Conservation (phyloP, 2,329 filamentous ascomycete species). For the Biscogniauxia mediterranea region DNA sequence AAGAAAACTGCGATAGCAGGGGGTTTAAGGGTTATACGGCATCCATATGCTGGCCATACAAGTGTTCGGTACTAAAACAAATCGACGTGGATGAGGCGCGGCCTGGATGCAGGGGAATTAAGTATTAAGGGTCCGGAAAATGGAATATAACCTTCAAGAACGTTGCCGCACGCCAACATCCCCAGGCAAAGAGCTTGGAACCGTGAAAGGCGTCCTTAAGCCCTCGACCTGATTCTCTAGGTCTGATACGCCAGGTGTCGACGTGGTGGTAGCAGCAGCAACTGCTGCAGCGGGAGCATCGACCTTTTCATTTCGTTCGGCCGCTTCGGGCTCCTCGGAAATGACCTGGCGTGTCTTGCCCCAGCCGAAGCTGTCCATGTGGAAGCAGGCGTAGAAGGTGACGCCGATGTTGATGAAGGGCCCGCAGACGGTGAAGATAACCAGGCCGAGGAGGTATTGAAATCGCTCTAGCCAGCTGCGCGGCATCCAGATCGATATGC, state of each 20-base stretch:
- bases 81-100: no score
- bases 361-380: slow-evolving; percentile 35
- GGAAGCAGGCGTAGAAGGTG: slow-evolving; percentile 29
- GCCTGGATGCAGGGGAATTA: no score
- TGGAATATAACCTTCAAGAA: neutral
- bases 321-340: slow-evolving; percentile 18
- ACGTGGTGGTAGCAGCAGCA: neutral
- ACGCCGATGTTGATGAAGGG: slow-evolving; percentile 33
- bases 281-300: neutral
- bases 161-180: neutral
- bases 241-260: neutral
- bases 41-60: no score
- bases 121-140: no score
- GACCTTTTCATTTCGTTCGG: neutral
- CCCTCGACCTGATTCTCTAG: neutral
- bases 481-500: slow-evolving; percentile 29
- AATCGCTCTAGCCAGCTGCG: slow-evolving; percentile 22
- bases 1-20: no score
- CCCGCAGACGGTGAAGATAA: slow-evolving; percentile 27
- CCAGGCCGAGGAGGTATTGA: slow-evolving; percentile 30
- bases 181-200: neutral
- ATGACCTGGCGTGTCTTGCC: slow-evolving; percentile 32
- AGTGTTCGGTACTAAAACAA: no score
- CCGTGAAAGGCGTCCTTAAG: neutral
- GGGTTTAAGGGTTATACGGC: no score